These are phyloP conservation scores for Boletus barrowsii DNA, from an alignment of 768 basidiomycete genomes.

Conservation along the genomic window DNA sequence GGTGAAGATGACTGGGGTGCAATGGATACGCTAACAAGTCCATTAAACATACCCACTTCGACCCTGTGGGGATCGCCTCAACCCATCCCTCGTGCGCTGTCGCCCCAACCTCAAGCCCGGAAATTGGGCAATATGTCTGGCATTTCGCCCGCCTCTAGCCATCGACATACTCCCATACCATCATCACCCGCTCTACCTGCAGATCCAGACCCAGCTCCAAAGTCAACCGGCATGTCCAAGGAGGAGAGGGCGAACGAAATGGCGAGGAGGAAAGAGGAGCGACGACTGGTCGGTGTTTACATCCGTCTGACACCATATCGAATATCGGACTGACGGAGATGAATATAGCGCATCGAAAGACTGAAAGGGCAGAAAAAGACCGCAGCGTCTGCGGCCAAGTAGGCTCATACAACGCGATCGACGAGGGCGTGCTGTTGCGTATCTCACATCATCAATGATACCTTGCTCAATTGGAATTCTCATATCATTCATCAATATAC, in stretches of 20 bases:
- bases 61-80: conserved; percentile 19
- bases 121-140: neutral
- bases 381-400: neutral
- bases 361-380: conserved; percentile 77
- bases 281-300: conserved; percentile 65
- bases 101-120: conserved; percentile 20
- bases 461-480: too few relatives aligned
- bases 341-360: conserved; percentile 64
- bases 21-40: conserved; percentile 8
- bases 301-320: neutral
- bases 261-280: conserved; percentile 86
- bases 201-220: conserved; percentile 13
- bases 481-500: too few relatives aligned
- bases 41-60: conserved; percentile 1
- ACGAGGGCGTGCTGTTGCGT: too few relatives aligned
- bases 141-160: conserved; percentile 13
- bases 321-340: neutral
- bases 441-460: too few relatives aligned
- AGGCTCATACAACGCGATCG: too few relatives aligned
- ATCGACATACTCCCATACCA: conserved; percentile 24
- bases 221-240: conserved; percentile 58
- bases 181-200: conserved; percentile 13
- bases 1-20: conserved; percentile 23
- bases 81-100: conserved; percentile 14
- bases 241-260: conserved; percentile 95